These are phyloP conservation scores for Chenopodium album DNA, from an alignment of 148 eudicot genomes.

Conservation along the genomic window DNA sequence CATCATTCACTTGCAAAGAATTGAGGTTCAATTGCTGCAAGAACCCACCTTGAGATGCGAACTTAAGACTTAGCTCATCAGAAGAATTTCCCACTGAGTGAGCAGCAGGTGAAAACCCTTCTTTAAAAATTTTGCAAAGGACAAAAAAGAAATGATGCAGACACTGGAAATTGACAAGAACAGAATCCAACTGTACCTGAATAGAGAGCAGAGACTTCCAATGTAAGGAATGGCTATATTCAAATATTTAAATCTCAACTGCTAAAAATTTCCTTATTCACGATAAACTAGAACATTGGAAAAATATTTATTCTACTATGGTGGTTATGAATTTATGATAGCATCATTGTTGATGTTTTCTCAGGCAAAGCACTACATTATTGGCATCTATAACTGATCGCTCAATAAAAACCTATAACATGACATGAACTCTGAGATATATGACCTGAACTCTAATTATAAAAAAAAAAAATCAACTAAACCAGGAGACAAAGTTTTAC, in stretches of 20 bases:
- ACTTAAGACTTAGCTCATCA: conserved; percentile 39
- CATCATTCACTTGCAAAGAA: conserved; percentile 33
- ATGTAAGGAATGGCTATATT: conserved; percentile 7
- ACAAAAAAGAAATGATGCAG: conserved; percentile 94
- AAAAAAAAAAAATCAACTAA: not conserved
- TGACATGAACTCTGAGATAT: not conserved
- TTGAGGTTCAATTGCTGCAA: conserved; percentile 54
- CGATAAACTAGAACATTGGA: not conserved
- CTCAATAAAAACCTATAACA: not conserved
- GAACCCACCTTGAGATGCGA: conserved; percentile 89
- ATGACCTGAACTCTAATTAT: not conserved
- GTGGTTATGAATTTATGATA: not conserved
- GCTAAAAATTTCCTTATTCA: not conserved
- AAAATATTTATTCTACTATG: not conserved
- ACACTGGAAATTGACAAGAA: conserved; percentile 61
- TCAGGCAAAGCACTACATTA: not conserved
- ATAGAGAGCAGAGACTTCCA: not conserved
- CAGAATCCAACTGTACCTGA: conserved; percentile 78
- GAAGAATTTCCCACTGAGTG: conserved; percentile 38
- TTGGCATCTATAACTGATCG: not conserved
- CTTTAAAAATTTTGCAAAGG: conserved; percentile 74
- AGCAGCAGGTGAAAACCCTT: conserved; percentile 46
- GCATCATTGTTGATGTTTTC: not conserved
- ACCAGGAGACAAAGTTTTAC: conserved; percentile 38
- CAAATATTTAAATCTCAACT: conserved; percentile 6